Conservation (phyloP, 2,329 filamentous ascomycete genomes). For the Westerdykella sp. region DNA sequence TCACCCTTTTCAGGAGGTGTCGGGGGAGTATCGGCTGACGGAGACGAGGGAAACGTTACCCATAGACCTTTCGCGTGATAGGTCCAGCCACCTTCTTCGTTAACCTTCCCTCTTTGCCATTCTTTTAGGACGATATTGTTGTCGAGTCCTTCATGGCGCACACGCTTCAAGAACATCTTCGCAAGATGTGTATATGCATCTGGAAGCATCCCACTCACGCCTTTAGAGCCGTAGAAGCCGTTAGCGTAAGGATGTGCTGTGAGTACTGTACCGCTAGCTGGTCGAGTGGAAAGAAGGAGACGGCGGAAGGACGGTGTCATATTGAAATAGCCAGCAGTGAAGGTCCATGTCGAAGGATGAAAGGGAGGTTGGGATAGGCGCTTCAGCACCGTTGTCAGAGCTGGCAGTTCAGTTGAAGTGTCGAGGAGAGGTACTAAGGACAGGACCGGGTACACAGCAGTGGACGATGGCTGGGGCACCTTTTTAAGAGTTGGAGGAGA, state of each 20-base stretch:
- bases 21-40: background rate
- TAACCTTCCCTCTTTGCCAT: constrained; percentile 78
- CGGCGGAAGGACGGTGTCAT: constrained; percentile 78
- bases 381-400: constrained; percentile 67
- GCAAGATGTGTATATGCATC: constrained; percentile 88
- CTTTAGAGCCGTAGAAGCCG: constrained; percentile 84
- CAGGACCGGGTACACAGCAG: constrained; percentile 70
- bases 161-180: constrained; percentile 66
- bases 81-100: constrained; percentile 81
- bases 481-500: constrained; percentile 16
- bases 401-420: constrained; percentile 81
- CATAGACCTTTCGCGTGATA: constrained; percentile 97
- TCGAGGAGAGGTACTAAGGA: constrained; percentile 86
- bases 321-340: constrained; percentile 98
- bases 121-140: constrained; percentile 69
- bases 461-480: constrained; percentile 4
- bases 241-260: constrained; percentile 92
- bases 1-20: constrained; percentile 51
- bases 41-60: constrained; percentile 60
- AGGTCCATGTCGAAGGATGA: constrained; percentile 75
- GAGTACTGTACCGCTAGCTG: constrained; percentile 69
- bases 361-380: constrained; percentile 62
- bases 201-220: constrained; percentile 83
- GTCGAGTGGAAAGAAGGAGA: constrained; percentile 68
- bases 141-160: constrained; percentile 48